Base-by-base conservation (phyloP, 352 stramenopile species). In the Pythium phragmitis region DNA sequence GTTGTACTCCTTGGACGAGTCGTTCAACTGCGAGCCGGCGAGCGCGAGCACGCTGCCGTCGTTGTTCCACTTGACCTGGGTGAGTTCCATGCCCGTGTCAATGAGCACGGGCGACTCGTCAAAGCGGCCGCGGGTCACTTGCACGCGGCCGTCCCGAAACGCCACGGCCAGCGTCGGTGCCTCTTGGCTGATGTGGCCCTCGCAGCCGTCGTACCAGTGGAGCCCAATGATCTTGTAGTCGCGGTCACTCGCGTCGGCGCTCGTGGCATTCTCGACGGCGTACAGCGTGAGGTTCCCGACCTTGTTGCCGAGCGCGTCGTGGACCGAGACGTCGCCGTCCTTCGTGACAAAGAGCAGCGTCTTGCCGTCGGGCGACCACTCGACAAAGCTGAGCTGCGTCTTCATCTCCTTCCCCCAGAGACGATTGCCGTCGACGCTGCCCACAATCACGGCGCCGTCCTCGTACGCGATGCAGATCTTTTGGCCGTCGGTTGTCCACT, bases 401-500 rank as follows among this genome's bases (percentile, higher is more conserved):
- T 95, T 92, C 69, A 98, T 94, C 57, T 98, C 92, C 59, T 98
- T 98, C 3, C 93, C 94, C 94, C 94, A 98, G 2, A 98, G 76
- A 0, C 92, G 79, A 65, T 97, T 98, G 41, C 94, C 94, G 60
- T 98, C 93, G 2, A 98, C 92, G 16, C 83, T 96, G 9, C 94
- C 94, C 14, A 98, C 94, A 59, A 98, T 98, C 49, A 98, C 94
- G 4, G 89, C 89, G 23, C 93, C 92, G 71, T 98, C 94, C 57
- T 96, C 91, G 69, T 98, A 98, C 13, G 91, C 91, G 66, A 98
- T 98, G 67, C 93, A 98, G 60, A 98, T 98, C 74, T 97, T 97
- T 70, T 97, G 79, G 0, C 94, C 94, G 74, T 98, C 89, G 7
- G 82, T 87, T 7, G 91, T 98, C 94, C 93, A 98, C 72, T 97